Evolutionary conservation across 2,329 filamentous ascomycete genomes (phyloP).

Genomic region (Alternaria hordeiaustralica): DNA sequence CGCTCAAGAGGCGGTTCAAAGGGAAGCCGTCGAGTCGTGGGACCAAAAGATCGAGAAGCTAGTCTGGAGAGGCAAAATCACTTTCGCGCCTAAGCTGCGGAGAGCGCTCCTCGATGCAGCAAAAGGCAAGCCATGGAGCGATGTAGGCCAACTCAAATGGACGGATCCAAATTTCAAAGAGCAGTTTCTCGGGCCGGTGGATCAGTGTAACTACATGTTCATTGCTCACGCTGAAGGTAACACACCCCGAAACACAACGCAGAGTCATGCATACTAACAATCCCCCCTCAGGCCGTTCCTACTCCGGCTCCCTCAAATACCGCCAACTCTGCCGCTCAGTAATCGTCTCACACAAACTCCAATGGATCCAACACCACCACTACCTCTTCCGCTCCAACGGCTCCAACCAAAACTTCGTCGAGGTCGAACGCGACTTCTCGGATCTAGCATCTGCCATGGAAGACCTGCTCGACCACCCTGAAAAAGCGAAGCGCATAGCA

Average conservation of each 20-base stretch:
- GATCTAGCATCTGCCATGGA: conserved; percentile 38
- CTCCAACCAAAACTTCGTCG: conserved; percentile 43
- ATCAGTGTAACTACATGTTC: conserved; percentile 63
- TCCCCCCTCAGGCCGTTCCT: conserved; percentile 42
- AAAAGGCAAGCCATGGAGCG: conserved; percentile 41
- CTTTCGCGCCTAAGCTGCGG: conserved; percentile 38
- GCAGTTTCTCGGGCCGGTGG: conserved; percentile 57
- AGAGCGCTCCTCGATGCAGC: conserved; percentile 37
- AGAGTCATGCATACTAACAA: conserved; percentile 16
- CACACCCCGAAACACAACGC: neutral
- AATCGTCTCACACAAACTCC: conserved; percentile 42
- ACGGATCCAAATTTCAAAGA: conserved; percentile 38
- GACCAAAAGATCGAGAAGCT: conserved; percentile 43
- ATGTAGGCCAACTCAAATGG: conserved; percentile 42
- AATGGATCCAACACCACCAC: conserved; percentile 46
- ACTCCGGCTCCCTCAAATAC: conserved; percentile 62
- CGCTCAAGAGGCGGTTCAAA: conserved; percentile 31
- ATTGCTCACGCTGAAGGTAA: conserved; percentile 61
- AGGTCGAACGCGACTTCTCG: conserved; percentile 45
- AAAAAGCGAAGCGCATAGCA: conserved; percentile 43
- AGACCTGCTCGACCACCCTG: conserved; percentile 40
- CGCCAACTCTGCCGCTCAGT: conserved; percentile 57
- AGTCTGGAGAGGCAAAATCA: conserved; percentile 44
- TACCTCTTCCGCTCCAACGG: conserved; percentile 39
- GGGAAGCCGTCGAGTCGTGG: conserved; percentile 39